These are phyloP conservation scores for Centaurea solstitialis DNA, from an alignment of 129 eudicot genomes.

Conservation along the genomic window DNA sequence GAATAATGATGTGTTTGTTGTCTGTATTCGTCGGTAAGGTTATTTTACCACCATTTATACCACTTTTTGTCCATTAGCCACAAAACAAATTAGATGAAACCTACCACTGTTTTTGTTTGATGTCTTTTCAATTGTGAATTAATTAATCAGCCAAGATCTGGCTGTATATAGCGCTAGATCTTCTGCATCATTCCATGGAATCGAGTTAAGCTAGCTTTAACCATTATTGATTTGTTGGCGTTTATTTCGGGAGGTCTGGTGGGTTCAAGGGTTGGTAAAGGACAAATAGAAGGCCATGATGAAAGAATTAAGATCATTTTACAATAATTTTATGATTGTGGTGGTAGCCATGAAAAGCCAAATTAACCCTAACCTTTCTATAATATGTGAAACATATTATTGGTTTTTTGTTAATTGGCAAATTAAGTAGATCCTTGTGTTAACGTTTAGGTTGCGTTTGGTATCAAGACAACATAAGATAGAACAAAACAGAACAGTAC, in stretches of 20 bases:
- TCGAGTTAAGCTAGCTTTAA: background rate
- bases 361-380: background rate
- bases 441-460: no score
- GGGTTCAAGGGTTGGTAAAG: background rate
- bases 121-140: constrained; percentile 1
- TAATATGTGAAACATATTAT: no score
- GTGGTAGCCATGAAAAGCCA: background rate
- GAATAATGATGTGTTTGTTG: background rate
- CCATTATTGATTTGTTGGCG: background rate
- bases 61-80: background rate
- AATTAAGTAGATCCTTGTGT: no score
- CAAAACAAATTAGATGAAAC: background rate
- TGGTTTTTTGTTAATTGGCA: no score
- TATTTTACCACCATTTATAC: background rate
- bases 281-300: background rate
- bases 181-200: background rate
- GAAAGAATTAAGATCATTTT: no score
- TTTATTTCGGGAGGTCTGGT: constrained; percentile 5
- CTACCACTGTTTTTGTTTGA: background rate
- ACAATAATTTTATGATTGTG: background rate
- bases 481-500: no score
- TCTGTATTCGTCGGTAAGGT: constrained; percentile 7
- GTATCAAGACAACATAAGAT: no score
- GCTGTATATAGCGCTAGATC: background rate
- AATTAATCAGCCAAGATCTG: background rate